These are phyloP conservation scores for Brassica balearica DNA, from an alignment of 441 rosid species.

Conservation along the genomic window DNA sequence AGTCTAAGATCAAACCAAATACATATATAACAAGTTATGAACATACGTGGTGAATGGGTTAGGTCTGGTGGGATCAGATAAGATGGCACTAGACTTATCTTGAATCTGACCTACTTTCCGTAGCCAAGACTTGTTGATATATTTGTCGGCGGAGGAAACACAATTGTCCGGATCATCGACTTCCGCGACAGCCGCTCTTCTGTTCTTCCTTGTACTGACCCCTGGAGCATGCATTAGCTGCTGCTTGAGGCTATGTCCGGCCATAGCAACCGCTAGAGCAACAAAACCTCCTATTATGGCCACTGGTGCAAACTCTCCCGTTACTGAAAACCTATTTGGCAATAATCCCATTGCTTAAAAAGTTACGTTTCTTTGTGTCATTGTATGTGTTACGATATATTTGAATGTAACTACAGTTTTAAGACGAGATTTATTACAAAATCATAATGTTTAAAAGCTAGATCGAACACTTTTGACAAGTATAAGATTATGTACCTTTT, in stretches of 20 bases:
- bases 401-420: background rate
- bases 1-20: background rate
- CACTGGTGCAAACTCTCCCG: constrained; percentile 49
- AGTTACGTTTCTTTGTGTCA: background rate
- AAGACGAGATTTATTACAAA: background rate
- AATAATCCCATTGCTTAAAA: background rate
- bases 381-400: background rate
- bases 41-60: constrained; percentile 52
- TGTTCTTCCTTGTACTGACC: constrained; percentile 49
- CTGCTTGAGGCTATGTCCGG: constrained; percentile 51
- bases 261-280: constrained; percentile 44
- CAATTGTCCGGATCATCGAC: constrained; percentile 52
- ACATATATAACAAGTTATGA: background rate
- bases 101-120: constrained; percentile 57
- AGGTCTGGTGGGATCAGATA: constrained; percentile 45
- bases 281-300: constrained; percentile 49
- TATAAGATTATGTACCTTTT: background rate
- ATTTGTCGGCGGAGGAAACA: constrained; percentile 40
- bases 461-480: background rate
- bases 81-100: constrained; percentile 41
- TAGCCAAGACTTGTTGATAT: constrained; percentile 52
- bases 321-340: constrained; percentile 40
- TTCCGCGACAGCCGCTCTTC: constrained; percentile 49
- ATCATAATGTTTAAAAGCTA: background rate
- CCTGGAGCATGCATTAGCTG: constrained; percentile 52